Evolutionary conservation across 495 filamentous ascomycete genomes (phyloP), one percentile per base, ranked within the genome.

Genomic region (Penicillium parvum): DNA sequence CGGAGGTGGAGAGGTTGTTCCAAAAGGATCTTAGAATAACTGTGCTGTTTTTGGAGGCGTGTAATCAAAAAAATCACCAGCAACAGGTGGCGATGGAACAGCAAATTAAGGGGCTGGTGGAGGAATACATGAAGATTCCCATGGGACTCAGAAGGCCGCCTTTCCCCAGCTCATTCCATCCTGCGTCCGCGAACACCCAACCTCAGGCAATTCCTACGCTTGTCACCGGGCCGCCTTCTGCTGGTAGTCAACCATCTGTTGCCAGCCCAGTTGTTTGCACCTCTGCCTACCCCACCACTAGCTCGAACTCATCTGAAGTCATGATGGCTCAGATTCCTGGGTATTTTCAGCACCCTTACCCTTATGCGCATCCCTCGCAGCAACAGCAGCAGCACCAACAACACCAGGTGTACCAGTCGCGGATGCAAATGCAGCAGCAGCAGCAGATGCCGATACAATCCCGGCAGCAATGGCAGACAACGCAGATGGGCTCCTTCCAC

Each of bases 81-180:
- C n/a, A n/a, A n/a, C n/a, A n/a, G n/a, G n/a, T n/a, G n/a, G n/a
- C n/a, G n/a, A n/a, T n/a, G n/a, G n/a, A n/a, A n/a, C n/a, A n/a
- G n/a, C n/a, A n/a, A n/a, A n/a, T n/a, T n/a, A n/a, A n/a, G n/a
- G n/a, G n/a, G n/a, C n/a, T 48, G 37, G 38, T 45, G 5, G 14
- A 37, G 18, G 32, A 37, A n/a, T 53, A 48, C 23, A 28, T 19
- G 12, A 28, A 9, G 16, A 49, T 53, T 30, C 45, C 41, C 6
- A 41, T 53, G 35, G 37, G 11, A 14, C n/a, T 6, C 3, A 15
- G 28, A 30, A 4, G 12, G 16, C 4, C 16, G 28, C 28, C 28
- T 7, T 15, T 16, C 8, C 28, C 28, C 25, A 27, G 9, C 25
- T 3, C 25, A 27, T 3, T 11, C 25, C 7, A 3, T 27, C n/a